Conservation (phyloP, 371 early-diverging fungal genomes). For the Haplosporangium sp. region DNA sequence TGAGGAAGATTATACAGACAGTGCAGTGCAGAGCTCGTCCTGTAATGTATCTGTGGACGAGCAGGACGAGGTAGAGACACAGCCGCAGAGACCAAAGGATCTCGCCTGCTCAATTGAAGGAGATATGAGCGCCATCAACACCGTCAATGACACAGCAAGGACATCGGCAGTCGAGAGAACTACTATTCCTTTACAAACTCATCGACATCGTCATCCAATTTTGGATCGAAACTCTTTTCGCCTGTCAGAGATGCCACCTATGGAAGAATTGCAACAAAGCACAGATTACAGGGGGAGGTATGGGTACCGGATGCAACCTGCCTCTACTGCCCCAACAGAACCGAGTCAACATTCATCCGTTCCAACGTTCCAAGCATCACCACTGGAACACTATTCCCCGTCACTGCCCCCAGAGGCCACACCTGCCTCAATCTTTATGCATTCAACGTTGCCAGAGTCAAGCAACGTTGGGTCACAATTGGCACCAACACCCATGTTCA, state of each 20-base stretch:
- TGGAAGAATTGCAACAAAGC: constrained; percentile 12
- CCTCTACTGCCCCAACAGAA: background rate
- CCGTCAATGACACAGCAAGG: constrained; percentile 19
- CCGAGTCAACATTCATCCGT: background rate
- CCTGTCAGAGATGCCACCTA: background rate
- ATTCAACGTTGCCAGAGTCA: no score
- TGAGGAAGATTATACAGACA: constrained; percentile 7
- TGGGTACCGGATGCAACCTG: constrained; percentile 6
- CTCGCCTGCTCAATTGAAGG: constrained; percentile 14
- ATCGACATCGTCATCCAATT: constrained; percentile 10
- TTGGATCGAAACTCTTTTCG: constrained; percentile 1
- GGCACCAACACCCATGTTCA: constrained; percentile 1
- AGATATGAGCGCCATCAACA: constrained; percentile 30
- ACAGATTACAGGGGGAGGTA: background rate
- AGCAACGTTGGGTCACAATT: no score
- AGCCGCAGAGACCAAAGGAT: background rate
- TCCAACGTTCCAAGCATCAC: background rate
- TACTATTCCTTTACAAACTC: constrained; percentile 21
- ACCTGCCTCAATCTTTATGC: no score
- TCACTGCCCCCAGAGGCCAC: no score
- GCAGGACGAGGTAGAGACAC: constrained; percentile 2
- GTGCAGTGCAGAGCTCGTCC: constrained; percentile 13
- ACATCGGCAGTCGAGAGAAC: constrained; percentile 13
- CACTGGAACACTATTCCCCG: background rate
- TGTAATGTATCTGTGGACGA: background rate